Conservation (phyloP, 768 basidiomycete species). For the Amanita exitialis region DNA sequence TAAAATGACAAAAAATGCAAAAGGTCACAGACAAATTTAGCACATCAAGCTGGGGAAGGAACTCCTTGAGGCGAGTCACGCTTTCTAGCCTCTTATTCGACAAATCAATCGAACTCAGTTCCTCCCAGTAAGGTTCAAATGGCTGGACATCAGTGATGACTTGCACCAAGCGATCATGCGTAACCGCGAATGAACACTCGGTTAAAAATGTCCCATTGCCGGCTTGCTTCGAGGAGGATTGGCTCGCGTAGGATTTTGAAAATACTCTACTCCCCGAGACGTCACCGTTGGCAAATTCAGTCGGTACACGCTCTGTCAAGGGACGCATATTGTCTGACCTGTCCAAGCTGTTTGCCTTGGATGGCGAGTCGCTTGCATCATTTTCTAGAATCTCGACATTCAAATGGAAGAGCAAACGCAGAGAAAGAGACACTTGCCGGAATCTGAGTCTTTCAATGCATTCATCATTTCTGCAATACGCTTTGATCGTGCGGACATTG, state of each 20-base stretch:
- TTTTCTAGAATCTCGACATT: slow-evolving; percentile 17
- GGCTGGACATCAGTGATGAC: slow-evolving; percentile 93
- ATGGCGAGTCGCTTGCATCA: slow-evolving; percentile 44
- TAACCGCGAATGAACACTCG: slow-evolving; percentile 92
- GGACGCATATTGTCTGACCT: slow-evolving; percentile 40
- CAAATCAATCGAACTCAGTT: slow-evolving; percentile 64
- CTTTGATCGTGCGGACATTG: slow-evolving; percentile 63
- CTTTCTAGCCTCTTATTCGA: slow-evolving; percentile 66
- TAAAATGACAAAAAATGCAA: neutral
- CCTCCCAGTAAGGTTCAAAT: slow-evolving; percentile 93
- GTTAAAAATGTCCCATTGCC: slow-evolving; percentile 62
- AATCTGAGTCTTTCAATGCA: slow-evolving; percentile 56
- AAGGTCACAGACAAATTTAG: slow-evolving; percentile 54
- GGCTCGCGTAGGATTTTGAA: slow-evolving; percentile 33
- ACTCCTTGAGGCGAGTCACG: slow-evolving; percentile 78
- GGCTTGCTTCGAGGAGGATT: slow-evolving; percentile 20
- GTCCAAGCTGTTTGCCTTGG: slow-evolving; percentile 38
- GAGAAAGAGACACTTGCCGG: slow-evolving; percentile 35
- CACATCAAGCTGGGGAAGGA: slow-evolving; percentile 71
- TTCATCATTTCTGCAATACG: slow-evolving; percentile 77
- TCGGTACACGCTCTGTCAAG: slow-evolving; percentile 25
- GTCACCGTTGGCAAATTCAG: slow-evolving; percentile 21
- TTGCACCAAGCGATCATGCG: slow-evolving; percentile 86
- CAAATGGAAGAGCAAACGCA: slow-evolving; percentile 7
- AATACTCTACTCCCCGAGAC: slow-evolving; percentile 29